These are phyloP conservation scores for Eremochloa ophiuroides DNA, from an alignment of 176 grass and related monocot species.

Conservation along the genomic window DNA sequence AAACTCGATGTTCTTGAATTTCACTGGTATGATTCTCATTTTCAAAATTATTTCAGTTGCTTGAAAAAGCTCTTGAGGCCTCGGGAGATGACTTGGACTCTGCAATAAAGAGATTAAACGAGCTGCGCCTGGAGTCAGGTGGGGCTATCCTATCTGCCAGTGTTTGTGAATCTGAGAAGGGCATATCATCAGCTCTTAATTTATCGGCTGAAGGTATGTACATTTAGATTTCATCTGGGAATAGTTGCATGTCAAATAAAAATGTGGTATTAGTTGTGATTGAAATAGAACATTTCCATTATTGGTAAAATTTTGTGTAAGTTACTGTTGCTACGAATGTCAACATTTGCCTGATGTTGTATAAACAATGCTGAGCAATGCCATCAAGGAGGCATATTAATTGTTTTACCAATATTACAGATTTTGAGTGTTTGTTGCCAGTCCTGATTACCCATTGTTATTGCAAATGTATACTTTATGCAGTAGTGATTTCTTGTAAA, in stretches of 20 bases:
- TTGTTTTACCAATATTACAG: neutral
- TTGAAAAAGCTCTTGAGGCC: constrained; percentile 75
- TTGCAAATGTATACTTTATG: neutral
- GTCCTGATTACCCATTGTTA: neutral
- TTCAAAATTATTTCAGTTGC: constrained; percentile 51
- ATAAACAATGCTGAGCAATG: neutral
- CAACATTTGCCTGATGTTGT: neutral
- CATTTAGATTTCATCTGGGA: constrained; percentile 11
- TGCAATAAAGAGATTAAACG: constrained; percentile 68
- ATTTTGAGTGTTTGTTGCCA: neutral
- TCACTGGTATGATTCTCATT: neutral
- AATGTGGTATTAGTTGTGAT: neutral
- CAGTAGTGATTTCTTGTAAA: neutral
- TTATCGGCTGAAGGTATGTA: constrained; percentile 34
- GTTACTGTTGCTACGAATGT: neutral
- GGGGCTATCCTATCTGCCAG: constrained; percentile 29
- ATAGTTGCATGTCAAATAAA: neutral
- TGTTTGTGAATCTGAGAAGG: constrained; percentile 35
- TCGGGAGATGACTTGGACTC: constrained; percentile 79
- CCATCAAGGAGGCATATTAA: neutral
- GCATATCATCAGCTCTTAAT: constrained; percentile 29
- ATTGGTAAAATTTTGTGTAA: neutral
- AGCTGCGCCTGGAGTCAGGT: constrained; percentile 50
- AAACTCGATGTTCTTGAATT: neutral
- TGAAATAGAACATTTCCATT: neutral